Percentiles rank a stretch among this genome's conserved stretches.
These are phyloP conservation scores for Plasmodium vivax DNA, from an alignment of 169 alveolate genomes.

Conservation along the genomic window DNA sequence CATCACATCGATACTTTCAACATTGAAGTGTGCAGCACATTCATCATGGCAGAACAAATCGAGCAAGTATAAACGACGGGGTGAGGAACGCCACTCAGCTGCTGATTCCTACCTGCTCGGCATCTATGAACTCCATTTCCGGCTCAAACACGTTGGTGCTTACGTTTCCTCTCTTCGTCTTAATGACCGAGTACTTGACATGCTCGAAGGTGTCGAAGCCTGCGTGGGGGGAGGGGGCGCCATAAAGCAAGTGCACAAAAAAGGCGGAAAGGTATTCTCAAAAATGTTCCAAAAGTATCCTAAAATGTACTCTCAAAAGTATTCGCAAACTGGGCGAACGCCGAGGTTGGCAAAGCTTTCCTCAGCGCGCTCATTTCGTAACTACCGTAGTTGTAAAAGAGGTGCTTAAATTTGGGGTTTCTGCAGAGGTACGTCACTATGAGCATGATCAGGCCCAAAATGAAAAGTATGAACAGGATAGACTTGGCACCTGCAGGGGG, in stretches of 20 bases:
- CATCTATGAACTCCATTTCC: constrained; percentile 86
- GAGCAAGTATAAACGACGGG: not conserved
- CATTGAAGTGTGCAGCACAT: not conserved
- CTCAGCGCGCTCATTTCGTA: not conserved
- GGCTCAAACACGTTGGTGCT: constrained; percentile 81
- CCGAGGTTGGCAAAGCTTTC: not conserved
- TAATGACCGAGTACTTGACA: constrained; percentile 81
- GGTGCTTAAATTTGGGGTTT: constrained; percentile 53
- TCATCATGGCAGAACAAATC: constrained; percentile 4
- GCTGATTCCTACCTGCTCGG: constrained; percentile 79
- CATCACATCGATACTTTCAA: not conserved
- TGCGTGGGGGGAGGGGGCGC: not conserved
- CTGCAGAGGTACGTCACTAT: constrained; percentile 70
- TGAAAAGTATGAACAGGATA: constrained; percentile 53
- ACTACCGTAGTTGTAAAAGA: constrained; percentile 69
- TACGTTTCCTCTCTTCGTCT: constrained; percentile 70
- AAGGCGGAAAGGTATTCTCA: not conserved
- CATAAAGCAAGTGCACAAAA: not conserved
- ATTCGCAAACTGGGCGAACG: not conserved
- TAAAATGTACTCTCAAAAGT: not conserved
- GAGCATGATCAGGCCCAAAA: constrained; percentile 67
- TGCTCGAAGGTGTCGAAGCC: constrained; percentile 80
- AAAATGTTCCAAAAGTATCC: too few relatives aligned
- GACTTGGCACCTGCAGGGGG: constrained; percentile 55
- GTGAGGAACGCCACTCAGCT: not conserved